phyloP scores from a whole-genome alignment of 768 basidiomycete genomes.

The Calocybe cyanea region DNA sequence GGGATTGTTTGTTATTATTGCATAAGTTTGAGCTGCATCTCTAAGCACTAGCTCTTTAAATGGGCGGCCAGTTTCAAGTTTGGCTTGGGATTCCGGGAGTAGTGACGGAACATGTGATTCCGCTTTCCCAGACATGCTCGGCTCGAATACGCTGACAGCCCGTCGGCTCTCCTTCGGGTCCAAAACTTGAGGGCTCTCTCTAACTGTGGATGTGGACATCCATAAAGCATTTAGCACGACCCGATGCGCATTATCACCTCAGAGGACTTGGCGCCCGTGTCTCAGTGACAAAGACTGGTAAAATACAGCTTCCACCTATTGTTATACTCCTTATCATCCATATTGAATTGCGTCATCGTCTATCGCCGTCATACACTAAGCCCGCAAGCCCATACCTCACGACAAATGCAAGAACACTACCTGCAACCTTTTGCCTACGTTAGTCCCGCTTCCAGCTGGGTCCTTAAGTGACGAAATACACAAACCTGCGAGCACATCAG shows the following conservation, averaged over 20 bases:
- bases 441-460: no score
- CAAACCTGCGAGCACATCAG: conserved; percentile 73
- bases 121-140: conserved; percentile 13
- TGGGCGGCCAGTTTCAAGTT: no score
- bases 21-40: conserved; percentile 18
- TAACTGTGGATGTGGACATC: no score
- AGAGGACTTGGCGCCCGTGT: no score
- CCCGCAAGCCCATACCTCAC: conserved; percentile 89
- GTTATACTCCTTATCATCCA: background rate
- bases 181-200: no score
- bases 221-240: no score
- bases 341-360: conserved; percentile 46
- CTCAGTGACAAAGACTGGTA: no score
- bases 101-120: conserved; percentile 44
- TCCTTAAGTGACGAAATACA: no score
- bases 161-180: conserved; percentile 17
- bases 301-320: conserved; percentile 1
- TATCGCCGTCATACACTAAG: conserved; percentile 88
- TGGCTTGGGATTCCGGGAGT: conserved; percentile 2
- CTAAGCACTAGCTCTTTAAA: conserved; percentile 13
- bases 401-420: conserved; percentile 79
- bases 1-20: conserved; percentile 22
- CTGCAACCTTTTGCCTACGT: conserved; percentile 46
- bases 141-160: no score
- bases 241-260: no score